Evolutionary conservation across 176 grass and related monocot genomes (phyloP).

Genomic region (Stipa capillata): DNA sequence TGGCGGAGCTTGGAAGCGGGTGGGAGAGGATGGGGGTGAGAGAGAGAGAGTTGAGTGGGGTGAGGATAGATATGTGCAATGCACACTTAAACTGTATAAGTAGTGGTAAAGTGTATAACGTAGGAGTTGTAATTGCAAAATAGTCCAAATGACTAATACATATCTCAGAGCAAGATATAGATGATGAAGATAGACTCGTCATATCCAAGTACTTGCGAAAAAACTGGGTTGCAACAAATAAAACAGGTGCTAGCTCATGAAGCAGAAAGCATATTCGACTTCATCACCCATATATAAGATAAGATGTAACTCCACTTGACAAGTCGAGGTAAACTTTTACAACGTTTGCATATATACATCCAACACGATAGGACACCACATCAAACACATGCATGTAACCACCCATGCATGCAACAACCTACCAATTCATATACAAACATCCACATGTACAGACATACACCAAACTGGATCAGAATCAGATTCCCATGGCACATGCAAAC

Average conservation of each 20-base stretch:
- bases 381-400: conserved; percentile 7
- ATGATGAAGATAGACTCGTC: no score
- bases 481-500: conserved; percentile 30
- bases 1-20: no score
- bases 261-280: not conserved
- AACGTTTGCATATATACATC: not conserved
- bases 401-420: not conserved
- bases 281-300: not conserved
- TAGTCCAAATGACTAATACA: no score
- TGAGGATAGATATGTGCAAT: no score
- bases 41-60: no score
- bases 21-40: no score
- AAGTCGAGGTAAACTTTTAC: conserved; percentile 1
- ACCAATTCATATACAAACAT: not conserved
- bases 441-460: conserved; percentile 22
- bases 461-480: not conserved
- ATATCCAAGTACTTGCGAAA: no score
- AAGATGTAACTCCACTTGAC: not conserved
- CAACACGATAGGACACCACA: conserved; percentile 8
- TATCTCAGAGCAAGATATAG: no score
- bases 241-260: not conserved
- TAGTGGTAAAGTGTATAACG: no score
- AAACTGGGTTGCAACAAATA: not conserved
- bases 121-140: no score
- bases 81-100: no score